Base-by-base conservation (phyloP, 2,329 filamentous ascomycete genomes). In the Trichoderma sp. region DNA sequence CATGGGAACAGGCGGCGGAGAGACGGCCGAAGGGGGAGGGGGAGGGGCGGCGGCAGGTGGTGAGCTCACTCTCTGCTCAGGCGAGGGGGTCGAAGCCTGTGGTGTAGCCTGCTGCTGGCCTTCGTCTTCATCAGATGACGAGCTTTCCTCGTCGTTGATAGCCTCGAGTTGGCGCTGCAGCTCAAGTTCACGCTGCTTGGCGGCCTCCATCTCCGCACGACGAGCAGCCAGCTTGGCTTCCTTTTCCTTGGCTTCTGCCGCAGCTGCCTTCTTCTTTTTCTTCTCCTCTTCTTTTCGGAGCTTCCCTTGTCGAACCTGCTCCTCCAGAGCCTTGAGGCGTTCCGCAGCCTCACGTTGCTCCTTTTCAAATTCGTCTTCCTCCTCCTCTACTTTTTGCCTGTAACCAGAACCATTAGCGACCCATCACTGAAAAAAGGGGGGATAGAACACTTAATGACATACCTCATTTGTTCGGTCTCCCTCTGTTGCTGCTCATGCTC, bases 261-360 rank as follows among this genome's bases (percentile, higher is more conserved):
- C 86, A 11, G 94, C 94, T 26, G 94, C 95, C 84, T 97, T 95
- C 85, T 94, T 96, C 76, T 89, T 92, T 74, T 91, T 93, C 85
- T 97, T 98, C 83, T 98, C 96, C 81, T 99, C 96, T 76, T 97
- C 93, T 82, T 97, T 98, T 86, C 94, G 95, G 67, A 98, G 84
- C 84, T 98, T 99, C 77, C 95, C 94, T 79, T 95, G 93, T 74
- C 91, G 91, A 67, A 98, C 94, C 81, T 98, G 94, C 80, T 98
- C 94, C 81, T 99, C 95, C 9, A 99, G 88, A 17, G 94, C 94
- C 79, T 91, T 93, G 28, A 98, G 87, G 65, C 95, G 93, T 74
- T 93, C 92, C 76, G 92, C 90, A 53, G 95, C 91, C 68, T 92
- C 94, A 77, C 94, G 89, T 68, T 92, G 92, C 82, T 98, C 94